Base-by-base conservation (phyloP, 805 yeast genomes). In the Wickerhamomyces strasburgensis region DNA sequence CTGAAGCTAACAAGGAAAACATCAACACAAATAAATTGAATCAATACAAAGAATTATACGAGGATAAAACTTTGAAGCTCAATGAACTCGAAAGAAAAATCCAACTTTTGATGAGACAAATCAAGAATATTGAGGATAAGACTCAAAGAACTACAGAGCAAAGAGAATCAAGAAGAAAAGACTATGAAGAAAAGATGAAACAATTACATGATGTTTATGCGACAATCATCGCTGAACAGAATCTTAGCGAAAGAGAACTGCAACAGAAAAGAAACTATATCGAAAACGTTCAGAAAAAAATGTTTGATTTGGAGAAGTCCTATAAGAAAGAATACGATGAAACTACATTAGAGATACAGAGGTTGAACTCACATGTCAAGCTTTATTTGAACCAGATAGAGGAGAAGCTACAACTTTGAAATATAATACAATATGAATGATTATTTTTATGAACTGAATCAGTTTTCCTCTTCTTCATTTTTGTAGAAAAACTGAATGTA, bases 401-500 rank as follows among this genome's bases (percentile, higher is more conserved):
- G 25, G 44, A 44, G 19, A 48, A 48, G 33, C 33, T 48, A 16
- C 36, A 40, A 18, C 16, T 48, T 6, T 46, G 34, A 36, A 26
- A 8, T 8, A 21, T 21, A 21, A 11, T 21, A 21, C 11, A 21
- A 8, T 21, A 21, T 21, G 25, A 8, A 8, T 21, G 11, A 8
- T 21, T 21, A 21, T 21, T 21, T 8, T n/a, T n/a, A n/a, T n/a
- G n/a, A n/a, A n/a, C n/a, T n/a, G n/a, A n/a, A 10, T 29, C 30
- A 28, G 30, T 33, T 13, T 7, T 23, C 33, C 6, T 19, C 14
- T 13, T 30, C 26, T 26, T 33, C 25, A 25, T 39, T 25, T 40
- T 60, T 58, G 45, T 74, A 87, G 47, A 84, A 68, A 32, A 87
- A 55, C 58, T 88, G 97, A 13, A 88, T 50, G 51, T 76, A 84